Evolutionary conservation across 1,139 yeast species (phyloP).

Genomic region (Candida glucosophila): DNA sequence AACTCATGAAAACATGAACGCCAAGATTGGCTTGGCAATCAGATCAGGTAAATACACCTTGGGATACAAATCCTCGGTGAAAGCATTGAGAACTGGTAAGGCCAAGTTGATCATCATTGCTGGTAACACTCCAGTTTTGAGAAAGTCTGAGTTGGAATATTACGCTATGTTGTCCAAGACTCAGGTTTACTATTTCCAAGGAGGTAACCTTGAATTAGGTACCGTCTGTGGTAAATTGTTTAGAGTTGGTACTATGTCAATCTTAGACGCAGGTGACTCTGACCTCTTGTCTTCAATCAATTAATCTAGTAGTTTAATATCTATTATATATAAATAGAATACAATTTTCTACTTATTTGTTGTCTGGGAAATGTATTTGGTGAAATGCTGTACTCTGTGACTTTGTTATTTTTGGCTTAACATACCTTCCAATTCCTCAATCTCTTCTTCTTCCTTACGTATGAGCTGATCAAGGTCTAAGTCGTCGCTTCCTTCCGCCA

Average conservation of each 20-base stretch:
- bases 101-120: slow-evolving; percentile 98
- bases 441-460: slow-evolving; percentile 25
- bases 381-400: not conserved
- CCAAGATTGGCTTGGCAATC: slow-evolving; percentile 96
- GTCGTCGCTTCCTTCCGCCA: slow-evolving; percentile 8
- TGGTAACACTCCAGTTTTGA: slow-evolving; percentile 99
- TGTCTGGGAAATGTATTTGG: not conserved
- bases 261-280: slow-evolving; percentile 99
- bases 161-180: slow-evolving; percentile 99
- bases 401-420: slow-evolving; percentile 10
- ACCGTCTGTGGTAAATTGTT: slow-evolving; percentile 99
- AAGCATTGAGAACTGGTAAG: slow-evolving; percentile 98
- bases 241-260: slow-evolving; percentile 97
- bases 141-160: slow-evolving; percentile 99
- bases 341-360: slow-evolving; percentile 1
- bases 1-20: slow-evolving; percentile 92
- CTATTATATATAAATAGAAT: slow-evolving; percentile 9
- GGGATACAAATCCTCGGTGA: slow-evolving; percentile 98
- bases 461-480: slow-evolving; percentile 25
- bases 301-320: slow-evolving; percentile 5
- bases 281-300: slow-evolving; percentile 70
- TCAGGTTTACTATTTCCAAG: slow-evolving; percentile 97
- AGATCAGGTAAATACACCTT: slow-evolving; percentile 99
- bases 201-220: slow-evolving; percentile 99
- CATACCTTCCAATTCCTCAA: slow-evolving; percentile 21